Evolutionary conservation across 2,329 filamentous ascomycete species (phyloP).

Genomic region (Shiraia bambusicola): DNA sequence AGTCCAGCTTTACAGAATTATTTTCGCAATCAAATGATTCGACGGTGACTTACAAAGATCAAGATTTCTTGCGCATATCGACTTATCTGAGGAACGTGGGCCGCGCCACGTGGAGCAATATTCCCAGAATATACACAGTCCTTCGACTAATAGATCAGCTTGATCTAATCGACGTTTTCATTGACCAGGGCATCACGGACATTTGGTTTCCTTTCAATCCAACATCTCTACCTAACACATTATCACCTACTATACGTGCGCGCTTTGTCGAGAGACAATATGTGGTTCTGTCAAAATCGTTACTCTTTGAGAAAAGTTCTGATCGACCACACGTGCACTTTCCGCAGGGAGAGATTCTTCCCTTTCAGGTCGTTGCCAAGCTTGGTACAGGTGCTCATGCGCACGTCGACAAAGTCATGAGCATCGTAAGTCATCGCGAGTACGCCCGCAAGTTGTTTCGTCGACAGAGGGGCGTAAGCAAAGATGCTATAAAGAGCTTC

Average conservation of each 20-base stretch:
- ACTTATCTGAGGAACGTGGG: conserved; percentile 8
- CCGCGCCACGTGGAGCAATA: conserved; percentile 4
- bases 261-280: conserved; percentile 7
- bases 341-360: conserved; percentile 2
- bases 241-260: conserved; percentile 4
- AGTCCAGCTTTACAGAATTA: conserved; percentile 1
- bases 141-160: conserved; percentile 8
- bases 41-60: conserved; percentile 3
- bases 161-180: conserved; percentile 5
- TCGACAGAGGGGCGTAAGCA: conserved; percentile 1
- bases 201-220: conserved; percentile 13
- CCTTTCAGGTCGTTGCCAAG: conserved; percentile 7
- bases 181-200: conserved; percentile 10
- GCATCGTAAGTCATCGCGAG: conserved; percentile 1
- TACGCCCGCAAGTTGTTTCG: conserved; percentile 6
- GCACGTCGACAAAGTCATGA: conserved; percentile 8
- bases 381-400: conserved; percentile 6
- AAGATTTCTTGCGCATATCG: conserved; percentile 5
- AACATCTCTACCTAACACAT: conserved; percentile 5
- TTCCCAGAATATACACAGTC: conserved; percentile 11
- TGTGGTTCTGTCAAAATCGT: conserved; percentile 8
- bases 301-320: conserved; percentile 8
- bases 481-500: conserved; percentile 10
- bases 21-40: background rate
- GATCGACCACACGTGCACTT: conserved; percentile 6